These are phyloP conservation scores for Niebla homalea DNA, from an alignment of 495 filamentous ascomycete species.

Conservation along the genomic window DNA sequence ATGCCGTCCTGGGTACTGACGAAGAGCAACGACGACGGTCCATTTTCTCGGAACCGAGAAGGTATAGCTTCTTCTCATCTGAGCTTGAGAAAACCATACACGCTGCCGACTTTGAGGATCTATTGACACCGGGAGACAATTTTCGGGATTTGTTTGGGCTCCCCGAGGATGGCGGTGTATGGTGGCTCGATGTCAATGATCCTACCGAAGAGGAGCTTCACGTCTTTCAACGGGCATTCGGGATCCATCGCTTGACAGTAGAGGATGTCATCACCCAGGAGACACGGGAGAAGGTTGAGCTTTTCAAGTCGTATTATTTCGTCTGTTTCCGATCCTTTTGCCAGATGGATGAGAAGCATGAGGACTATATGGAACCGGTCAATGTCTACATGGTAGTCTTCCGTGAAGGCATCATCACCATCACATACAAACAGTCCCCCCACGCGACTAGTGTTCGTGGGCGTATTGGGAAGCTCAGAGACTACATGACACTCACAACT, in stretches of 20 bases:
- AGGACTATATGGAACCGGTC: constrained; percentile 73
- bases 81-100: constrained; percentile 84
- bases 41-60: constrained; percentile 38
- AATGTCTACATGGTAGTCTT: constrained; percentile 97
- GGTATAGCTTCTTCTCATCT: constrained; percentile 94
- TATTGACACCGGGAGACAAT: constrained; percentile 76
- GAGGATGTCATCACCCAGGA: constrained; percentile 93
- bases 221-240: constrained; percentile 81
- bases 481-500: constrained; percentile 81
- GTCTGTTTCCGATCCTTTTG: constrained; percentile 92
- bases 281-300: constrained; percentile 92
- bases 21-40: constrained; percentile 18
- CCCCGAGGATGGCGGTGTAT: constrained; percentile 60
- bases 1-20: constrained; percentile 15
- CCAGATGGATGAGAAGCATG: constrained; percentile 62
- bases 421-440: constrained; percentile 72
- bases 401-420: constrained; percentile 86
- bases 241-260: constrained; percentile 81
- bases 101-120: constrained; percentile 71
- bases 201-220: constrained; percentile 81
- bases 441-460: constrained; percentile 81
- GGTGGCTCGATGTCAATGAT: constrained; percentile 91
- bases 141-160: constrained; percentile 81
- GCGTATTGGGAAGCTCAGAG: constrained; percentile 81
- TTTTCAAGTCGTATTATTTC: constrained; percentile 95